Base-by-base conservation (phyloP, 768 basidiomycete species). In the Lactarius tabidus region DNA sequence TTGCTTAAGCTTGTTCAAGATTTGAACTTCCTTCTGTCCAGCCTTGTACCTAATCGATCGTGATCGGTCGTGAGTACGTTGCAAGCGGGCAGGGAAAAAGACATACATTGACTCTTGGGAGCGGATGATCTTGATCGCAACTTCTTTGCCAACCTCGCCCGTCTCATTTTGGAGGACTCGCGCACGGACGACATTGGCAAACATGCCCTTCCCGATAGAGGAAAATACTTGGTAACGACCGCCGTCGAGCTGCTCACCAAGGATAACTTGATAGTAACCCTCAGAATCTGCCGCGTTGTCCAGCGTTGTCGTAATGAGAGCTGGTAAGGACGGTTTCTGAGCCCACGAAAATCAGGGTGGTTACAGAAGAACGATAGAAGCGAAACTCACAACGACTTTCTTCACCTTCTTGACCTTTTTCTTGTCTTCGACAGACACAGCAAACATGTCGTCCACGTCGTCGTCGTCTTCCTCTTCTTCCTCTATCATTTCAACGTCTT, bases 151-250 rank as follows among this genome's bases (percentile, higher is more conserved):
- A 41, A 67, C 68, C 58, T 84, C 81, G 62, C 80, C 78, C 12
- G 80, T 62, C 38, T 90, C 89, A 58, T 81, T 79, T 76, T 88
- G 79, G 52, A 95, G 79, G 12, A 94, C 83, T 36, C 93, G 86
- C 10, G 95, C 96, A 54, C 91, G 85, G 31, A 98, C 94, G 57
- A 99, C 97, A 62, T 92, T 93, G 56, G 95, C 94, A 74, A 98
- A 99, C 96, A 99, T 99, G 56, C 97, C 97, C 74, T 96, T 95
- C 20, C 97, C 97, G n/a, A 98, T 81, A 56, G 86, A 91, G 56
- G 93, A 93, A 70, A 91, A 95, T 12, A 99, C 93, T 74, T 97
- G 93, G 74, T 98, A 99, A 48, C 90, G 85, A 6, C 92, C 95
- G 31, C 88, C 85, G 72, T 97, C 95, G 20, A 99, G 81, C 65